Evolutionary conservation across 148 eudicot genomes (phyloP), one percentile per base, ranked within the genome.

Genomic region (Camellia lanceoleosa): DNA sequence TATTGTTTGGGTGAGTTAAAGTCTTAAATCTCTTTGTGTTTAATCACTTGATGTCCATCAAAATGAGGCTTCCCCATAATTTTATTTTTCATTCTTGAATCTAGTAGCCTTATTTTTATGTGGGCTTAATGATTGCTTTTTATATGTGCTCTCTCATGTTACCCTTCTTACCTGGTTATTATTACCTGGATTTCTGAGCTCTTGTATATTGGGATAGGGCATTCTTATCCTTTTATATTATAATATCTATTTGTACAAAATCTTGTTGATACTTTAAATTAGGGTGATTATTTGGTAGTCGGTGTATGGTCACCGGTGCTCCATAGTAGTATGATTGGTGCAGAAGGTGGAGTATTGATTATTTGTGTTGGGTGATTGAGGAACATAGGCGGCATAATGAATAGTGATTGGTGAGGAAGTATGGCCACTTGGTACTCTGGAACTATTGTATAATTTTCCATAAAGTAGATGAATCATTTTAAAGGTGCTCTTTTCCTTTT

Each of bases 1-100:
- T 20, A 84, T 90, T 38, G 87, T 80, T 71, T 91, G 96, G 97
- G 98, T 94, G 80, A 90, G 91, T 87, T 69, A 51, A 43, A 74
- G 38, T 49, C 11, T 52, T 23, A 18, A 5, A n/a, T 38, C 58
- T 10, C 64, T 52, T 68, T 58, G 7, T 23, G 19, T 56, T 59
- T 16, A 52, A n/a, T 77, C 46, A 30, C 59, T 38, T 59, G 38
- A 14, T 76, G 52, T 59, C 67, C 2, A 23, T 18, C 47, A 51
- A 47, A 49, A 0, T 30, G 30, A 54, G 18, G 56, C 11, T 41
- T 73, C 56, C 5, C 20, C 42, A 43, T 15, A 61, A 16, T 77
- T 14, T 64, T 47, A 46, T 44, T 47, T n/a, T 51, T 30, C 59
- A 20, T 20, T 14, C 16, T 42, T 5, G 46, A 19, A 63, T 66